A percentile compares a stretch with the other conserved stretches of the same genome.
Evolutionary conservation across 768 basidiomycete genomes (phyloP).

Genomic region (Lentinula lateritia): DNA sequence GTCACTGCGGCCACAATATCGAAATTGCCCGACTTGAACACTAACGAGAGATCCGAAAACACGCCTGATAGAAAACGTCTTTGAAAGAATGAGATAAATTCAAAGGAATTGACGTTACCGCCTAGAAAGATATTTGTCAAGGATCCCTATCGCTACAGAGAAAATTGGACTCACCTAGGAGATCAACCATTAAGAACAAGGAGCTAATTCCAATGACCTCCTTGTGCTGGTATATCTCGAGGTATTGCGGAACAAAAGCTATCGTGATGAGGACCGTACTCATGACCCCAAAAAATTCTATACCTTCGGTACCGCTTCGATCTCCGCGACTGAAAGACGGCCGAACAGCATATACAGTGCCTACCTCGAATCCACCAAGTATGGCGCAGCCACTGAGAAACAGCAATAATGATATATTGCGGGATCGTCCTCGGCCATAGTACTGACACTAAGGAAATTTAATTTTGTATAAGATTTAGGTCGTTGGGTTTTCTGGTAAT

Average conservation of each 20-base stretch:
- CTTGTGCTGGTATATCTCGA: constrained; percentile 62
- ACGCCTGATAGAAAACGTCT: constrained; percentile 13
- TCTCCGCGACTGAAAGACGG: constrained; percentile 28
- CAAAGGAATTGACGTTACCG: not conserved
- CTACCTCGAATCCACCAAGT: constrained; percentile 53
- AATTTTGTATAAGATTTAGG: constrained; percentile 43
- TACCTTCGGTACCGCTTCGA: constrained; percentile 18
- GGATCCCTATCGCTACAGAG: not conserved
- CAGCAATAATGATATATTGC: constrained; percentile 24
- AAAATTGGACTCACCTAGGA: constrained; percentile 20
- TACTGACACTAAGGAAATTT: constrained; percentile 63
- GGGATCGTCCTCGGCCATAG: constrained; percentile 44
- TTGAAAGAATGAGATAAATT: not conserved
- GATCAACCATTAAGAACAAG: constrained; percentile 64
- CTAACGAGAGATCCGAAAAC: constrained; percentile 48
- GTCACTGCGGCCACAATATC: constrained; percentile 44
- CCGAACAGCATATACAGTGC: constrained; percentile 54
- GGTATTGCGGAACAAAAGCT: constrained; percentile 60
- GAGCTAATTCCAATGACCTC: constrained; percentile 68
- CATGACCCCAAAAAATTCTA: constrained; percentile 58
- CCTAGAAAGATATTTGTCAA: not conserved
- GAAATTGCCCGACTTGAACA: constrained; percentile 37
- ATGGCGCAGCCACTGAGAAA: constrained; percentile 35
- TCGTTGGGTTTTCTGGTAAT: not conserved
- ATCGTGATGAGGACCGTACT: constrained; percentile 53